Percentiles rank a stretch among this genome's conserved stretches.
Evolutionary conservation across 306 rosid species (phyloP).

Genomic region (Clitoria ternatea): DNA sequence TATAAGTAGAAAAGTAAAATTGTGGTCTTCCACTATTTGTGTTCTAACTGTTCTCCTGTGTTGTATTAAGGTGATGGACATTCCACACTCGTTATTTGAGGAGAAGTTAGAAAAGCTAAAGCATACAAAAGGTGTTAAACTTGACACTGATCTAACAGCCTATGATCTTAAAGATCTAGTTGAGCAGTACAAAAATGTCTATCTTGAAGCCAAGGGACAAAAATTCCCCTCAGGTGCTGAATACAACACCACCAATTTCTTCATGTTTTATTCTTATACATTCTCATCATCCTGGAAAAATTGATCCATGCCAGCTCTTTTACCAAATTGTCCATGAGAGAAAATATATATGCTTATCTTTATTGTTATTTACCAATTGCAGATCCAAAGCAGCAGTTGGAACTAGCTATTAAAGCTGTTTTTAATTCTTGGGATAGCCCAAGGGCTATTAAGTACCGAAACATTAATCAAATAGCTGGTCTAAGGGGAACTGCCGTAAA

Average conservation of each 20-base stretch:
- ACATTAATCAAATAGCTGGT: slow-evolving; percentile 83
- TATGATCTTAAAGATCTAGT: slow-evolving; percentile 78
- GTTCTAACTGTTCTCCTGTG: slow-evolving; percentile 10
- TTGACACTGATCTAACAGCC: slow-evolving; percentile 67
- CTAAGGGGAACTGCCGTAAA: slow-evolving; percentile 94
- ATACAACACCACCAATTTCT: slow-evolving; percentile 12
- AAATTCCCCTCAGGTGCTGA: slow-evolving; percentile 83
- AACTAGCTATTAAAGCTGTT: slow-evolving; percentile 80
- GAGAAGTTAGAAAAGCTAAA: slow-evolving; percentile 72
- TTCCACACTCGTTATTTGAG: slow-evolving; percentile 85
- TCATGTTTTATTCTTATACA: slow-evolving; percentile 11
- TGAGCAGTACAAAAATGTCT: slow-evolving; percentile 75
- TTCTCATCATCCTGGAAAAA: slow-evolving; percentile 9
- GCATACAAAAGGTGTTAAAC: slow-evolving; percentile 50
- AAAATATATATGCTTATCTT: background rate
- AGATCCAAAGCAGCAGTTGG: slow-evolving; percentile 92
- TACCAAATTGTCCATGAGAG: background rate
- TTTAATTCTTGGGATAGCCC: slow-evolving; percentile 98
- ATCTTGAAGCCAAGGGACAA: slow-evolving; percentile 62
- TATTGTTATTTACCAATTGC: slow-evolving; percentile 21
- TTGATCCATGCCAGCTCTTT: background rate
- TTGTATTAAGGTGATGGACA: slow-evolving; percentile 68
- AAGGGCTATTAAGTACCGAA: slow-evolving; percentile 84
- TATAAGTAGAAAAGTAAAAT: background rate
- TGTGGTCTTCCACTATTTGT: slow-evolving; percentile 2